These are phyloP conservation scores for Colletotrichum tropicicola DNA, from an alignment of 2,329 filamentous ascomycete genomes.

Conservation along the genomic window DNA sequence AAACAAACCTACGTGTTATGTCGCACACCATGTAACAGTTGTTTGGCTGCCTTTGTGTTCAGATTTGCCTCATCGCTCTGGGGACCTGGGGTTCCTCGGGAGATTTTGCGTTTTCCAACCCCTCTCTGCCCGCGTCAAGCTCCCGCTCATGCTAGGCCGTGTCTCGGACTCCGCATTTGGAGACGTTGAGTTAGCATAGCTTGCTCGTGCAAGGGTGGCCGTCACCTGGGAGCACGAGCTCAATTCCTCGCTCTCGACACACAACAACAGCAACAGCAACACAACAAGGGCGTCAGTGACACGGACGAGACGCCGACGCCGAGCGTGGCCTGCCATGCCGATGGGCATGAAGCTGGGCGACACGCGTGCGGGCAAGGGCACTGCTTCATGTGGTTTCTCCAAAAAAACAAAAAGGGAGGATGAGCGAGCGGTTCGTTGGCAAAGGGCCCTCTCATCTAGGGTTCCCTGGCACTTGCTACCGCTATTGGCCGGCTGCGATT, in stretches of 20 bases:
- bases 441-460: constrained; percentile 5
- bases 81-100: background rate
- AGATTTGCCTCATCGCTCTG: background rate
- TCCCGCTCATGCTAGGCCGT: constrained; percentile 13
- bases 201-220: constrained; percentile 3
- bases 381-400: constrained; percentile 20
- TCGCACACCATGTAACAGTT: constrained; percentile 18
- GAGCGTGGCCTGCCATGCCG: background rate
- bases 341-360: background rate
- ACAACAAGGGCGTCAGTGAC: background rate
- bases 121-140: constrained; percentile 14
- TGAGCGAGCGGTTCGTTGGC: constrained; percentile 15
- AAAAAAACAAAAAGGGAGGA: constrained; percentile 4
- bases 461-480: constrained; percentile 14
- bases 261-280: background rate
- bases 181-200: constrained; percentile 17
- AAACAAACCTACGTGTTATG: constrained; percentile 9
- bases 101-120: constrained; percentile 14
- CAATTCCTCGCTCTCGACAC: constrained; percentile 5
- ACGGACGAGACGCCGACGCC: background rate
- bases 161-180: constrained; percentile 28
- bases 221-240: background rate
- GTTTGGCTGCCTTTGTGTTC: background rate
- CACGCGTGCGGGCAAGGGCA: background rate
- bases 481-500: constrained; percentile 20